phyloP scores from a whole-genome alignment of 176 grass and related monocot species.

The Juncus effusus region DNA sequence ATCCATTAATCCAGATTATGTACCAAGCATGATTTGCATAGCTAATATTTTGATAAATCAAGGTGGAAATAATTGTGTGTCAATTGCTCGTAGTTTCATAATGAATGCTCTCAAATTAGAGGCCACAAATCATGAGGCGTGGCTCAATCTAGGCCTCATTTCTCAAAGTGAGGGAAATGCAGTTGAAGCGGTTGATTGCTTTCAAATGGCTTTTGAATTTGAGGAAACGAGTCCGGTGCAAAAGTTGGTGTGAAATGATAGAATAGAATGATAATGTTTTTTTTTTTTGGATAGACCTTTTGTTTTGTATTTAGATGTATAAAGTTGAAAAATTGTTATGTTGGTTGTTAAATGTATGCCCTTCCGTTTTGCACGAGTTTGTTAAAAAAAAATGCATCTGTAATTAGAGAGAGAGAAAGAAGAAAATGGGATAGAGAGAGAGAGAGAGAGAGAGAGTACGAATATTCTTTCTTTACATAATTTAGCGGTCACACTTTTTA shows the following conservation, averaged over 20 bases:
- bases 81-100: constrained; percentile 64
- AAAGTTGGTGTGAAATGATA: constrained; percentile 33
- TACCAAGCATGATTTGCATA: constrained; percentile 77
- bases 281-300: too few species aligned
- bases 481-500: too few species aligned
- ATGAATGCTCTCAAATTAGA: constrained; percentile 65
- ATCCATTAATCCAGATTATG: constrained; percentile 74
- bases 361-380: too few species aligned
- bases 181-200: constrained; percentile 76
- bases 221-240: constrained; percentile 65
- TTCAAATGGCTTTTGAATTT: constrained; percentile 83
- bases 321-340: too few species aligned
- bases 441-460: too few species aligned
- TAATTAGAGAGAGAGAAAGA: too few species aligned
- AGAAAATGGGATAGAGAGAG: too few species aligned
- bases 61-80: constrained; percentile 43
- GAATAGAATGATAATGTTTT: too few species aligned
- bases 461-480: too few species aligned
- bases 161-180: constrained; percentile 54
- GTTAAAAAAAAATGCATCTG: too few species aligned
- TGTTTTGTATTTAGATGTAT: too few species aligned
- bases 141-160: constrained; percentile 74
- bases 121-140: constrained; percentile 61
- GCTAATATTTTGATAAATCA: constrained; percentile 59
- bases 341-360: too few species aligned